Evolutionary conservation across 2,329 filamentous ascomycete species (phyloP), one percentile per base, ranked within the genome.

Genomic region (Cladosporium sp.): DNA sequence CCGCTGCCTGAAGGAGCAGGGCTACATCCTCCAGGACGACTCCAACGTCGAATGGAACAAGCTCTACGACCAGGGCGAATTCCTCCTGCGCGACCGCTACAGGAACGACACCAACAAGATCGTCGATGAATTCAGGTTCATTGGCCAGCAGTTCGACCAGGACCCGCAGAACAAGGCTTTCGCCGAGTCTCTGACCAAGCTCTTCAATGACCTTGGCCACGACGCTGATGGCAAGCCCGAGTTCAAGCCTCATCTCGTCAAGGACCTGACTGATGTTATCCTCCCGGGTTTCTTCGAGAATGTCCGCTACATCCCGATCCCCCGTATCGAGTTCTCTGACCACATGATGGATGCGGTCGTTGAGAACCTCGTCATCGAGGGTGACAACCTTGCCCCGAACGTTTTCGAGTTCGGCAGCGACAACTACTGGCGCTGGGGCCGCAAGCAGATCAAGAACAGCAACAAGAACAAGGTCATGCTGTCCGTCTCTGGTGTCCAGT

Each of bases 311-410:
- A 81, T 98, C 11, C 90, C 93, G 3, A 82, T 98, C 46, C 93
- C 93, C 18, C 87, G 93, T 52, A 95, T 98, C 56, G 93, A 98
- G 74, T 93, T 90, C 66, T 86, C 83, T 1, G 93, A 97, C 62
- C 78, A 81, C 2, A 83, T 85, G 77, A 77, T 95, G 48, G 93
- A 98, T 70, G 86, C 86, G 45, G 81, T 97, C 45, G 81, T 98
- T 42, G 93, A 98, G 76, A 98, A 98, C 70, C 76, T 98, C 9
- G 86, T 96, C 43, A 81, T 98, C 49, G 93, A 98, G 74, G 91
- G 89, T 59, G 91, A 97, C 76, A 98, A 98, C 73, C 84, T 98
- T 62, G 89, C 91, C 73, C 93, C 93, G 58, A 98, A 98, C 63
- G 79, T 92, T 4, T 71, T 95, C 37, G 92, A 98, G 70, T 79